Percentiles rank a stretch among this genome's conserved stretches.
These are phyloP conservation scores for Scortechinia acanthostroma DNA, from an alignment of 2,329 filamentous ascomycete genomes.

Conservation along the genomic window DNA sequence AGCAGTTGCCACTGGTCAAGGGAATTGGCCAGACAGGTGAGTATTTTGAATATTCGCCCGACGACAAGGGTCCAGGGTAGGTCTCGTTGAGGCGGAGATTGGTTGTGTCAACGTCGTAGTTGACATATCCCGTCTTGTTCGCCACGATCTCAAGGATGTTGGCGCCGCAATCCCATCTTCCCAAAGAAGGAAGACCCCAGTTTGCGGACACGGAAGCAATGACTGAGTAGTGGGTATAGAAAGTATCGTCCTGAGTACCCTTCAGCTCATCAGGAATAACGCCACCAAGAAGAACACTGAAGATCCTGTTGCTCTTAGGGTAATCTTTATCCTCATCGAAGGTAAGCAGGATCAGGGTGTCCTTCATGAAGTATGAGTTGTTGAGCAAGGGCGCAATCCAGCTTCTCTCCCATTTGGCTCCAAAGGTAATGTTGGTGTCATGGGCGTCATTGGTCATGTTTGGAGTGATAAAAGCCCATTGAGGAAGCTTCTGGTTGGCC, in stretches of 20 bases:
- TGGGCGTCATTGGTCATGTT: slow-evolving; percentile 75
- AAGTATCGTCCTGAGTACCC: slow-evolving; percentile 62
- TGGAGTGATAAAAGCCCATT: slow-evolving; percentile 67
- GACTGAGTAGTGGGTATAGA: slow-evolving; percentile 68
- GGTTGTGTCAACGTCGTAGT: slow-evolving; percentile 22
- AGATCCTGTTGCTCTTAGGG: slow-evolving; percentile 57
- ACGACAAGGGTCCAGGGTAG: slow-evolving; percentile 40
- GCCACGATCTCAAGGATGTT: slow-evolving; percentile 60
- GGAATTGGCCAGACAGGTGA: slow-evolving; percentile 19
- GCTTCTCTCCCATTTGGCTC: slow-evolving; percentile 58
- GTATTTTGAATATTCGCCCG: slow-evolving; percentile 17
- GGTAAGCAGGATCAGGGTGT: slow-evolving; percentile 69
- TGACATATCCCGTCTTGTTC: slow-evolving; percentile 45
- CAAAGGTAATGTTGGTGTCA: slow-evolving; percentile 63
- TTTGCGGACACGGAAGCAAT: slow-evolving; percentile 63
- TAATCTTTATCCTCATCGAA: slow-evolving; percentile 77
- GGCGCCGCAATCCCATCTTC: slow-evolving; percentile 66
- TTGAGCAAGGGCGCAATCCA: slow-evolving; percentile 67
- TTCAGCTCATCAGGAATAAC: slow-evolving; percentile 56
- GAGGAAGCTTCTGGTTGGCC: slow-evolving; percentile 53
- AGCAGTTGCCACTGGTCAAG: slow-evolving; percentile 26
- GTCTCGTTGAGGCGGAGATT: slow-evolving; percentile 41
- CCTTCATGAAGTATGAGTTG: slow-evolving; percentile 66
- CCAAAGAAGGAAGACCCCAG: slow-evolving; percentile 64
- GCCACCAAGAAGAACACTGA: slow-evolving; percentile 68